Evolutionary conservation across 169 alveolate genomes (phyloP), one percentile per base, ranked within the genome.

Genomic region (Eimeria zaria): DNA sequence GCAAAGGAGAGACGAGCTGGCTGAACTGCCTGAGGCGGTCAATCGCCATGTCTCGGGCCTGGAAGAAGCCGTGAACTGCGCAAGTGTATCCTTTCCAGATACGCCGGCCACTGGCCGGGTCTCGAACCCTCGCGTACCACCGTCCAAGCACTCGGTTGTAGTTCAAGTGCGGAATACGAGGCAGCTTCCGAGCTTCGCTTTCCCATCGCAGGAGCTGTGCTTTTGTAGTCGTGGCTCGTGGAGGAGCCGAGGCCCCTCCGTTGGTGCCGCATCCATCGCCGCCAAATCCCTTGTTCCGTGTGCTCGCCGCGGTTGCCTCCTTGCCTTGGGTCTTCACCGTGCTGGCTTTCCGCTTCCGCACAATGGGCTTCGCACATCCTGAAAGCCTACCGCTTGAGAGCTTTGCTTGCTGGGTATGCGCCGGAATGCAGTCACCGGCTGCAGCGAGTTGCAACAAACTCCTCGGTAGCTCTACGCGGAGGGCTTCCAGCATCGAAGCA

Each of bases 31-130:
- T 36, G 64, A 93, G 22, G 46, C 96, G 80, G 58, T 93, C 96
- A 55, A 93, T 93, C 62, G 96, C 96, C 96, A 93, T 93, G 16
- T 93, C 96, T 16, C 96, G 33, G 58, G 96, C 96, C 67, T 93
- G 74, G 69, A 78, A 81, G 84, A 93, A 93, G 71, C 96, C 96
- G 64, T 93, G 96, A 12, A 93, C 89, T 93, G 95, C 91, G 67
- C 96, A 93, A 30, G 96, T 93, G 84, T 93, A 93, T 33, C 96
- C 96, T 44, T 93, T 93, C 96, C 96, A 93, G n/a, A 93, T 69
- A 6, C 96, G 91, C 62, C 89, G 87, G 14, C 96, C 96, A 44
- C 96, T 93, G 44, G 87, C 74, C 30, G 96, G 95, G 58, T 93
- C 96, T 44, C 93, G 91, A 41, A 93, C 93, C 94, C 96, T 3